Base-by-base conservation (phyloP, 2,329 filamentous ascomycete species). In the Neofusicoccum sp. region DNA sequence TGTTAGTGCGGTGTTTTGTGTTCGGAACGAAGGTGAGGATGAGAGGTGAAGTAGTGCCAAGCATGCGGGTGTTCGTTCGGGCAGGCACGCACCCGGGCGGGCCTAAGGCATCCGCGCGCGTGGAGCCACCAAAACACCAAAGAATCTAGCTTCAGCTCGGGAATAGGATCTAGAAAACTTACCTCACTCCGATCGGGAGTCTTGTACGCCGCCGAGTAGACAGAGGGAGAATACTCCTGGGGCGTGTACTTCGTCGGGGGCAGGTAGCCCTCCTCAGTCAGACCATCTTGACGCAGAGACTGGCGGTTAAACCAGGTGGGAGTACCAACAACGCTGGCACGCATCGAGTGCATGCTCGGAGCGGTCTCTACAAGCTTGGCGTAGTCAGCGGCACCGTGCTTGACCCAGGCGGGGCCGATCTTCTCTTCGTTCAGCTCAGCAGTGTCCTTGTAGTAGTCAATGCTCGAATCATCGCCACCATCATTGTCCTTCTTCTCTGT, bases 161-260 rank as follows among this genome's bases (percentile, higher is more conserved):
- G 12, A 16, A 28, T 14, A 22, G 14, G 14, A 28, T 14, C 33
- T 16, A 6, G 4, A 33, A 22, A 48, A 43, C 60, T 33, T 43
- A 62, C 60, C 41, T 62, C 34, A 4, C 22, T 47, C 3, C 22
- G 37, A 16, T 54, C 50, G 11, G 45, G 37, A 5, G 45, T 52
- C 48, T 61, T 50, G 22, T 28, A 45, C 11, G 44, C 59, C 3
- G 67, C 52, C 28, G 70, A 69, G 47, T 66, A 66, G 16, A 68
- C 58, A 1, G 70, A 69, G 3, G 73, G 73, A n/a, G 70, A 71
- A 59, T 75, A 76, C 56, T 45, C 31, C 28, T 52, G 5, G 37
- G 54, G 31, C 4, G n/a, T 58, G 31, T 58, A 58, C 5, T 75
- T 73, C 3, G 67, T 67, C 12, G 73, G 70, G 6, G 59, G 70